These are phyloP conservation scores for Lactarius evosmus DNA, from an alignment of 768 basidiomycete species.

Conservation along the genomic window DNA sequence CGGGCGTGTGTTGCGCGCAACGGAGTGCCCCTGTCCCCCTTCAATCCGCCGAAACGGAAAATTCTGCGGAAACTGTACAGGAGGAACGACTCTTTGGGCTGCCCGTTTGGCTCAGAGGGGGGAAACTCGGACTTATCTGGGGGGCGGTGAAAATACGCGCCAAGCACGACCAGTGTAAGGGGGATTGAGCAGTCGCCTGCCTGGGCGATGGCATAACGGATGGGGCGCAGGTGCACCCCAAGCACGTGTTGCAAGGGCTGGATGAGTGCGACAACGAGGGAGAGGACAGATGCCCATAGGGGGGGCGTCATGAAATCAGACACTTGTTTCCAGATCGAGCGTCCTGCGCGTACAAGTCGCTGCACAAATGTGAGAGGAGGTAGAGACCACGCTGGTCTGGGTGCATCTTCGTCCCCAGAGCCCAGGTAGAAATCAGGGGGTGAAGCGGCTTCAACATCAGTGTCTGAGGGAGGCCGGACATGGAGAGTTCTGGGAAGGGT, in stretches of 20 bases:
- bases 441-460: slow-evolving; percentile 14
- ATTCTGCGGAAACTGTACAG: slow-evolving; percentile 43
- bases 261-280: slow-evolving; percentile 72
- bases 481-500: slow-evolving; percentile 60
- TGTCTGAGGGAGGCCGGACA: not conserved
- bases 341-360: slow-evolving; percentile 31
- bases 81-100: slow-evolving; percentile 32
- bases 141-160: slow-evolving; percentile 79
- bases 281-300: slow-evolving; percentile 72
- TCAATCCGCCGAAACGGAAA: slow-evolving; percentile 35
- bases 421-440: slow-evolving; percentile 26
- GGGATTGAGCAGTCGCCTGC: slow-evolving; percentile 83
- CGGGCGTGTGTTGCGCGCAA: slow-evolving; percentile 24
- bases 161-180: slow-evolving; percentile 84
- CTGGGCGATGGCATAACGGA: slow-evolving; percentile 61
- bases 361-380: slow-evolving; percentile 33
- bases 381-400: slow-evolving; percentile 26
- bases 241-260: slow-evolving; percentile 71
- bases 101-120: slow-evolving; percentile 2
- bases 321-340: slow-evolving; percentile 40
- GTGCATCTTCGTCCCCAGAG: slow-evolving; percentile 28
- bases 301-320: slow-evolving; percentile 86
- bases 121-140: slow-evolving; percentile 20
- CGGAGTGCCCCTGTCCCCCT: not conserved
- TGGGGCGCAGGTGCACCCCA: slow-evolving; percentile 54